A percentile compares a stretch with the other conserved stretches of the same genome.
Evolutionary conservation across 169 alveolate species (phyloP).

Genomic region (Cryptosporidium sp.): DNA sequence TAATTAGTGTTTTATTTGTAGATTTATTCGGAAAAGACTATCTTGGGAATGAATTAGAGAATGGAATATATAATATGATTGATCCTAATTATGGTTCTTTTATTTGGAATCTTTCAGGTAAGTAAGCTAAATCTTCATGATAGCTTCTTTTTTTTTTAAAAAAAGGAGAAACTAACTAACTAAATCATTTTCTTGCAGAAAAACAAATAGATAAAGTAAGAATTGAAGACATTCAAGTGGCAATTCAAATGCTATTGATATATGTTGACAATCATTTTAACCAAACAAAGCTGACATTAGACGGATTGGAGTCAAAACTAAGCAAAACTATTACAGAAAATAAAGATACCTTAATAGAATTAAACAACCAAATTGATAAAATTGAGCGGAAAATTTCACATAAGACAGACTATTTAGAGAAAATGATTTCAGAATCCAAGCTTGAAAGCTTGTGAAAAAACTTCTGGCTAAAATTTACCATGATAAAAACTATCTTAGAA

Average conservation of each 20-base stretch:
- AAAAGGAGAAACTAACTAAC: not conserved
- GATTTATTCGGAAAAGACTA: constrained; percentile 15
- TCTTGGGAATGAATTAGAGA: not conserved
- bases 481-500: too few species aligned
- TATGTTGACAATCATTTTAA: constrained; percentile 24
- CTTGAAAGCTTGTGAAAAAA: not conserved
- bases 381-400: constrained; percentile 25
- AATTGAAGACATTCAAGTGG: constrained; percentile 57
- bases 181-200: not conserved
- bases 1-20: constrained; percentile 26
- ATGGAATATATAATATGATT: not conserved
- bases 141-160: not conserved
- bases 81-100: not conserved
- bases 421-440: constrained; percentile 11
- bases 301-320: not conserved
- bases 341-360: not conserved
- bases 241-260: constrained; percentile 31
- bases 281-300: not conserved
- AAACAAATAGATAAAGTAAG: constrained; percentile 56
- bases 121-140: not conserved
- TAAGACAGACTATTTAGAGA: constrained; percentile 28
- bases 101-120: constrained; percentile 52
- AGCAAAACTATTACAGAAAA: not conserved
- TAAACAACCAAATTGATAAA: constrained; percentile 23
- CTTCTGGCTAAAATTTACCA: too few species aligned